Evolutionary conservation across 345 rosid genomes (phyloP), one percentile per base, ranked within the genome.

Genomic region (Streptanthus diversifolius): DNA sequence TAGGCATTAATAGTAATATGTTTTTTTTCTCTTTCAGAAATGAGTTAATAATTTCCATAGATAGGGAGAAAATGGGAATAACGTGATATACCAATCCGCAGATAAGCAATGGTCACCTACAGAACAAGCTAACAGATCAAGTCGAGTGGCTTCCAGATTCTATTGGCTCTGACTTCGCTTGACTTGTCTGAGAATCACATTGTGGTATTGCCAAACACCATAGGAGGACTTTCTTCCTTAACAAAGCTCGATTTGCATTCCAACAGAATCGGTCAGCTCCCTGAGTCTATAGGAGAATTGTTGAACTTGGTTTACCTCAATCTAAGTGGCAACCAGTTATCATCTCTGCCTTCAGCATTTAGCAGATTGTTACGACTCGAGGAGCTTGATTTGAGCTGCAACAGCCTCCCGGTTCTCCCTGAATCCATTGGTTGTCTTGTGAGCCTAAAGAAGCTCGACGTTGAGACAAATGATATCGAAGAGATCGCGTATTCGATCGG

Each of bases 111-210:
- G 19, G 71, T 76, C 75, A 76, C 75, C 90, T 95, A 52, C 95
- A 85, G 63, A 84, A 79, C 85, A 91, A 86, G 82, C 78, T 95
- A 84, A 86, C 81, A 57, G 96, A 87, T 62, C 90, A 90, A 76
- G 80, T 87, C 29, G 97, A 90, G 11, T 95, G 99, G 99, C 86
- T 95, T 12, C 99, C 99, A 3, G 99, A 92, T 51, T 95, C 99
- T 1, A 81, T 90, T 0, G 95, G 98, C 51, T 74, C 73, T 95
- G 80, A 68, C 77, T 51, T 73, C 86, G 1, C 76, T 95, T 24
- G 92, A 95, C 80, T 77, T 95, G 57, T 90, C 97, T 4, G 96
- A 95, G 69, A 95, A 95, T 74, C 83, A 86, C 27, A 81, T 92
- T 30, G 83, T 82, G 57, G 86, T 84, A 41, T 73, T 95, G 81